Base-by-base conservation (phyloP, 2,329 filamentous ascomycete species). In the Elsinoe australis region DNA sequence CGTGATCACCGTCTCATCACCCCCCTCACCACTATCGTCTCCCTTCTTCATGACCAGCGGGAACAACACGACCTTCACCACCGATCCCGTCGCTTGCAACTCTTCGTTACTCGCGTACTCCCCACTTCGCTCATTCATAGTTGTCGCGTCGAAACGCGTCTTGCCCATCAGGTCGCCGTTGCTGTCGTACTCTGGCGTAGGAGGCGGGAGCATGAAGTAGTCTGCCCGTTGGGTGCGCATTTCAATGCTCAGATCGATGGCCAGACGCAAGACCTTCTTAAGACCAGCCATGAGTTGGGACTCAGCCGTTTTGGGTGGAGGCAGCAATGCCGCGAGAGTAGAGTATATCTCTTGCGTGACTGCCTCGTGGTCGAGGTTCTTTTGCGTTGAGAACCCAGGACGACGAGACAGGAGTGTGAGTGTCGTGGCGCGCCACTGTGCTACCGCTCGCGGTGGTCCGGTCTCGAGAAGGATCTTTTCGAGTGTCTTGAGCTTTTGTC, bases 211-310 rank as follows among this genome's bases (percentile, higher is more conserved):
- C 90, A 98, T 98, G 72, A 95, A 92, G 71, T 95, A 98, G 70
- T 96, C 92, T 29, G 92, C 88, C 51, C 87, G 82, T 65, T 98
- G 92, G 12, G 85, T 94, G 63, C 92, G 88, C 92, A 98, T 98
- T 70, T 95, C 89, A 55, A 98, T 82, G 1, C 88, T 88, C 8
- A 98, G 78, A 51, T 86, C 84, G 42, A 95, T 92, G 0, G 94
- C 92, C 53, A 90, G 80, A 55, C 80, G 80, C 67, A 98, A 81
- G 45, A 98, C 88, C 57, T 86, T 87, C 59, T 85, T 83, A 47
- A 98, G 76, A 54, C 90, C 89, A 26, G 85, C 79, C 57, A 88
- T 77, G 38, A 95, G 85, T 62, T 94, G 85, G 32, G 75, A 70
- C 67, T 92, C 85, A 49, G 90, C 73, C 58, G 92, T 80, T 47